Percentiles rank a stretch among this genome's conserved stretches.
Evolutionary conservation across 768 basidiomycete species (phyloP).

Genomic region (Coprinopsis sp.): DNA sequence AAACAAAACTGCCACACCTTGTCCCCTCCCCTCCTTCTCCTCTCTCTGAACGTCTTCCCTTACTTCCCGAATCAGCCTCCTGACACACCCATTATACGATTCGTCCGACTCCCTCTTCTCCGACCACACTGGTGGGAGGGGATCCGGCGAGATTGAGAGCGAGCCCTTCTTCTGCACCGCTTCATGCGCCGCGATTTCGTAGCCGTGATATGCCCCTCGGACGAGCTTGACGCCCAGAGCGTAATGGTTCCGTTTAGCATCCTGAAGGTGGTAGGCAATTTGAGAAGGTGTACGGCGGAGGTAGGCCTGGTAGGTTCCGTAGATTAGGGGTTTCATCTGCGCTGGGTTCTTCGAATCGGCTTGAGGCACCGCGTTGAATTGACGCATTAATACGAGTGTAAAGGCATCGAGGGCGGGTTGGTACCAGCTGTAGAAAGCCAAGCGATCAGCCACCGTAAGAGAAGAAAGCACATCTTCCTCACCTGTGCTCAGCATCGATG

Average conservation of each 20-base stretch:
- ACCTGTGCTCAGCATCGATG: constrained; percentile 85
- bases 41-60: constrained; percentile 40
- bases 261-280: constrained; percentile 56
- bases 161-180: constrained; percentile 17
- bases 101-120: constrained; percentile 69
- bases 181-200: constrained; percentile 56
- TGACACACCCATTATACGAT: constrained; percentile 62
- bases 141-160: constrained; percentile 54
- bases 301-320: constrained; percentile 89
- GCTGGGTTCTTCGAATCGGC: constrained; percentile 4
- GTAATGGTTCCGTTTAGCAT: constrained; percentile 63
- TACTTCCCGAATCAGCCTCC: constrained; percentile 51
- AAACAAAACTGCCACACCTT: constrained; percentile 63
- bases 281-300: constrained; percentile 70
- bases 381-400: constrained; percentile 65
- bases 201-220: constrained; percentile 84
- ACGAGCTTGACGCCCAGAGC: constrained; percentile 89
- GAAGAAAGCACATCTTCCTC: constrained; percentile 6
- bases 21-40: not conserved
- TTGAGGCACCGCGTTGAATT: constrained; percentile 57
- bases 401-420: constrained; percentile 85
- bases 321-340: constrained; percentile 63
- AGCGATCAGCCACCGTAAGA: not conserved
- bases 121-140: constrained; percentile 61
- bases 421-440: constrained; percentile 44